Evolutionary conservation across 1,284 basidiomycete species (phyloP), one percentile per base, ranked within the genome.

Genomic region (Earliella scabrosa): DNA sequence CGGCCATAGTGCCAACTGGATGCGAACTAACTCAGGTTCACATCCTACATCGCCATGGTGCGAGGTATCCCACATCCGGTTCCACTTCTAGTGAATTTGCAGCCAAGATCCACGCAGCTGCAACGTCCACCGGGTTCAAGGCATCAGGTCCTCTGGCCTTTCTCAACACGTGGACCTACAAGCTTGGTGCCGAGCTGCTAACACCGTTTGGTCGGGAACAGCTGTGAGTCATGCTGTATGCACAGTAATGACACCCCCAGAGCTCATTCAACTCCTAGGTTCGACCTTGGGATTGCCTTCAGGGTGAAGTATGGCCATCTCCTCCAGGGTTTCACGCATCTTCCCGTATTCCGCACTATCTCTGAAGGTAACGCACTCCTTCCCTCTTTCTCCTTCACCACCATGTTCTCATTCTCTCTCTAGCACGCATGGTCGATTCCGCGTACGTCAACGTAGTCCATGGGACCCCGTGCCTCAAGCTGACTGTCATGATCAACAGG

Each of bases 321-420:
- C 6, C 69, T 87, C 21, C 82, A 85, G 60, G 76, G 73, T 39
- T 82, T 85, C 64, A 71, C 66, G 14, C 69, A 75, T 23, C 71
- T 83, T 18, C 82, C 83, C 36, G 83, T 88, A 8, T 85, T 85
- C 68, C 80, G 87, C 18, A 87, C 86, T 0, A 85, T 80, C 3
- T 81, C 80, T 2, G 71, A 82, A 71, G 74, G 78, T 79, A 39
- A 26, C n/a, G 31, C 16, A 18, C 1, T 9, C 6, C 13, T 20
- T 5, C 10, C 18, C 20, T 31, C 16, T 5, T 7, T 31, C 29
- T 6, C 29, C 13, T 18, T 9, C 13, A 4, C 23, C 23, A 27
- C n/a, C 3, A 1, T 11, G 8, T 38, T 1, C 48, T 58, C 18
- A 54, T 14, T 9, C 5, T 21, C 8, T 29, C 14, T 24, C 23